Percentiles rank a stretch among this genome's conserved stretches.
Evolutionary conservation across 805 yeast species (phyloP).

Genomic region (Jamesozyma jinghongensis): DNA sequence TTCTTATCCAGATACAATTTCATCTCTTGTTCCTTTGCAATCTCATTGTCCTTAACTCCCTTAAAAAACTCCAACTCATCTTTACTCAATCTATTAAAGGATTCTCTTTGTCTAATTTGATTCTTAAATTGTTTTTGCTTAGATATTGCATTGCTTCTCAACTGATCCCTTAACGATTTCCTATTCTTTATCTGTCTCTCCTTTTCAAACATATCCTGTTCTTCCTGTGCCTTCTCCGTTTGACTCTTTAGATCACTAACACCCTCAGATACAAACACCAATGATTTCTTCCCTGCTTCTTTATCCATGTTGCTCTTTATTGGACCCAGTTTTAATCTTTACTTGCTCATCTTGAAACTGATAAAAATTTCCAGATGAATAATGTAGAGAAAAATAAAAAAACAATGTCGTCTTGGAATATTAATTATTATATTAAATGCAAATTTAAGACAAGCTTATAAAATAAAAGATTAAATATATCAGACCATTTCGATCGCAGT

Average conservation of each 20-base stretch:
- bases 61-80: constrained; percentile 18
- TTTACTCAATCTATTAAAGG: constrained; percentile 22
- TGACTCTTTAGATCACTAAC: constrained; percentile 19
- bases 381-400: too few relatives aligned
- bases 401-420: too few relatives aligned
- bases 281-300: constrained; percentile 6
- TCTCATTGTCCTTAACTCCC: constrained; percentile 4
- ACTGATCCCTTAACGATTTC: constrained; percentile 25
- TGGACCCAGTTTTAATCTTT: too few relatives aligned
- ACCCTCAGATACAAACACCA: constrained; percentile 25
- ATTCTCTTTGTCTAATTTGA: constrained; percentile 19
- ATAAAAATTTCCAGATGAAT: too few relatives aligned
- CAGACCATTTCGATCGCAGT: too few relatives aligned
- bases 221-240: constrained; percentile 14
- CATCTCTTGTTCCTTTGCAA: constrained; percentile 7
- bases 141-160: constrained; percentile 21
- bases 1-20: constrained; percentile 3
- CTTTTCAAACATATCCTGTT: constrained; percentile 16
- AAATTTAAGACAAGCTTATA: neutral
- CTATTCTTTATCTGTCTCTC: constrained; percentile 17
- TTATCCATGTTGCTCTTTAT: neutral
- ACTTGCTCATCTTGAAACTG: too few relatives aligned
- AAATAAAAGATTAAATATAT: neutral
- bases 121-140: constrained; percentile 21
- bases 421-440: too few relatives aligned